Base-by-base conservation (phyloP, 495 filamentous ascomycete species). In the Penicillium arizonense region DNA sequence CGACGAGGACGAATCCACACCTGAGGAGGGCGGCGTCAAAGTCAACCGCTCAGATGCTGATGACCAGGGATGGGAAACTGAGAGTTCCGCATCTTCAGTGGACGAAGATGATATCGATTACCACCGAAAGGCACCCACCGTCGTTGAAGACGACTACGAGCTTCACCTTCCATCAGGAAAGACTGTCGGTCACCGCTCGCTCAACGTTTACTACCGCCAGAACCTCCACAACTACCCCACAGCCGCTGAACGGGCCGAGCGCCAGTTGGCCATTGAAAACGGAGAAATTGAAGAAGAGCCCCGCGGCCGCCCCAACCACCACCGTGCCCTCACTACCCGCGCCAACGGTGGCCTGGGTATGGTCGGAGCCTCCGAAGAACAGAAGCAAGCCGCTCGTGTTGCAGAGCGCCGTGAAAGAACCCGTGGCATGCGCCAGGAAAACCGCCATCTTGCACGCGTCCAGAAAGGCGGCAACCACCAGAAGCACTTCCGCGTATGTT, bases 101-200 rank as follows among this genome's bases (percentile, higher is more conserved):
- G 90, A 90, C 21, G 73, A 73, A 13, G 71, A 74, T 13, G 72
- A 69, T 6, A 35, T 57, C 21, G 57, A 62, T 24, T 81, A 81
- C 50, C 72, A 69, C 54, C 73, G 73, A 47, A 75, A 75, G 5
- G 80, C 82, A 45, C 86, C 91, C 5, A 85, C 89, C 39, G 58
- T 69, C 53, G 96, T 90, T 69, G 84, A 93, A 59, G 87, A 90
- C 52, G 94, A 97, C 23, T 90, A 88, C 62, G 95, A 97, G 69
- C 80, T 98, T 14, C 90, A 97, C 64, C 82, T 98, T n/a, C 93
- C 93, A 3, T 88, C 87, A 14, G 94, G 94, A 30, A 83, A 86
- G 50, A 87, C 87, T n/a, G 91, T 91, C 33, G 94, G 94, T 37
- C 95, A 97, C 67, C 84, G 94, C 47, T 91, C 89, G 7, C 75